These are phyloP conservation scores for Pythium brassicae DNA, from an alignment of 352 stramenopile genomes.

Conservation along the genomic window DNA sequence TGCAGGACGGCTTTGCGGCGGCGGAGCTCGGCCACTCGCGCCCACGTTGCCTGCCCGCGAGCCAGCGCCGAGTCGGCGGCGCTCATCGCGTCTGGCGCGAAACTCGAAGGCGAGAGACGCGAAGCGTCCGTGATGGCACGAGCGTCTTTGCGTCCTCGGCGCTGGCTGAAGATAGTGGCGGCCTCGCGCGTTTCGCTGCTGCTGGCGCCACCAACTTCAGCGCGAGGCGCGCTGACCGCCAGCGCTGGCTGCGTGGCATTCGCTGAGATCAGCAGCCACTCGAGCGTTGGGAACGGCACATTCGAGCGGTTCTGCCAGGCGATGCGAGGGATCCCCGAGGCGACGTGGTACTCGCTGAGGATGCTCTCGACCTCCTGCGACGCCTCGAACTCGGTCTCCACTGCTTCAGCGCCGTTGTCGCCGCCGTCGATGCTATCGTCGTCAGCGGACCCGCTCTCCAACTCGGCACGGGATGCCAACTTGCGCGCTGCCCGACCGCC, in stretches of 20 bases:
- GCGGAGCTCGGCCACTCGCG: not conserved
- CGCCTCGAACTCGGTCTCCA: conserved; percentile 9
- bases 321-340: conserved; percentile 48
- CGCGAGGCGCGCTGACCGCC: not conserved
- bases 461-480: not conserved
- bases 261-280: conserved; percentile 17
- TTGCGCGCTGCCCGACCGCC: not conserved
- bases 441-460: not conserved
- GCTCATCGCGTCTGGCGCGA: not conserved
- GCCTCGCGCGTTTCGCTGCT: not conserved
- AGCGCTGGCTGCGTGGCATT: not conserved
- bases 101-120: not conserved
- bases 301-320: conserved; percentile 20
- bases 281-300: conserved; percentile 25
- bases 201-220: not conserved
- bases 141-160: too few relatives aligned
- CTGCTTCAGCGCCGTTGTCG: not conserved
- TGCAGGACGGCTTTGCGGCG: conserved; percentile 20
- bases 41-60: too few relatives aligned
- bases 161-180: too few relatives aligned
- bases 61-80: not conserved
- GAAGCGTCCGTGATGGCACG: too few relatives aligned
- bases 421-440: not conserved
- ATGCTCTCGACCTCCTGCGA: conserved; percentile 27
- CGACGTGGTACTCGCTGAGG: conserved; percentile 49